phyloP scores from a whole-genome alignment of 2,329 filamentous ascomycete genomes.

The Ramularia collo-cygni region DNA sequence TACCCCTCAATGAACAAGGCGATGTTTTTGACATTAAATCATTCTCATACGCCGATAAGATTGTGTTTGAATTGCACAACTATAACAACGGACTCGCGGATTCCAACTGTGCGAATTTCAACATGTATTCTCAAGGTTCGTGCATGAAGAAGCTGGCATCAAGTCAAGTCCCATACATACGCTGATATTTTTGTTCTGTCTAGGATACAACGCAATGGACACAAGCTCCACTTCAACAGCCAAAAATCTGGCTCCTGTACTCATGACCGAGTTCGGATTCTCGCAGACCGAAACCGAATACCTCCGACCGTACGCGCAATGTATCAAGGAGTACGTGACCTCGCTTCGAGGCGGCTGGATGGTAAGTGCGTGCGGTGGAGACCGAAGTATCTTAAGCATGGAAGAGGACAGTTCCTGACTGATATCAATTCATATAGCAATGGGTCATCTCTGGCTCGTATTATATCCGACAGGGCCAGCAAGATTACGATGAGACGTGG shows the following conservation, averaged over 20 bases:
- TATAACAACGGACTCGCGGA: constrained; percentile 42
- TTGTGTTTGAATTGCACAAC: constrained; percentile 57
- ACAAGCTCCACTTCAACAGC: constrained; percentile 13
- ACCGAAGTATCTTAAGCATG: too few relatives aligned
- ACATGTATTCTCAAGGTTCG: constrained; percentile 42
- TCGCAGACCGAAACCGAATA: constrained; percentile 43
- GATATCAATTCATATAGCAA: too few relatives aligned
- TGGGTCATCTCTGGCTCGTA: constrained; percentile 51
- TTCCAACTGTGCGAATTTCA: constrained; percentile 35
- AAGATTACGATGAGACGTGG: constrained; percentile 54
- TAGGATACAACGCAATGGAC: constrained; percentile 46
- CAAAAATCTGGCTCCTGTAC: constrained; percentile 35
- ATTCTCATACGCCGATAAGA: constrained; percentile 38
- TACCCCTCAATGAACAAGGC: constrained; percentile 38
- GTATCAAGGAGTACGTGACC: constrained; percentile 45
- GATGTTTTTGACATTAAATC: constrained; percentile 43
- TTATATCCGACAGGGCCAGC: constrained; percentile 47
- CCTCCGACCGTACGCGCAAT: constrained; percentile 45
- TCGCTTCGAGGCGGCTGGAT: constrained; percentile 32
- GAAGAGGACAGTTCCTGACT: too few relatives aligned
- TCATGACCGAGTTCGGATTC: constrained; percentile 53
- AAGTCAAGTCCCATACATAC: too few relatives aligned
- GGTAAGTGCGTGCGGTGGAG: neutral
- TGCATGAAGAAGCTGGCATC: too few relatives aligned
- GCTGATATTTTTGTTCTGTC: too few relatives aligned